These are phyloP conservation scores for Russula emetica DNA, from an alignment of 768 basidiomycete genomes.

Conservation along the genomic window DNA sequence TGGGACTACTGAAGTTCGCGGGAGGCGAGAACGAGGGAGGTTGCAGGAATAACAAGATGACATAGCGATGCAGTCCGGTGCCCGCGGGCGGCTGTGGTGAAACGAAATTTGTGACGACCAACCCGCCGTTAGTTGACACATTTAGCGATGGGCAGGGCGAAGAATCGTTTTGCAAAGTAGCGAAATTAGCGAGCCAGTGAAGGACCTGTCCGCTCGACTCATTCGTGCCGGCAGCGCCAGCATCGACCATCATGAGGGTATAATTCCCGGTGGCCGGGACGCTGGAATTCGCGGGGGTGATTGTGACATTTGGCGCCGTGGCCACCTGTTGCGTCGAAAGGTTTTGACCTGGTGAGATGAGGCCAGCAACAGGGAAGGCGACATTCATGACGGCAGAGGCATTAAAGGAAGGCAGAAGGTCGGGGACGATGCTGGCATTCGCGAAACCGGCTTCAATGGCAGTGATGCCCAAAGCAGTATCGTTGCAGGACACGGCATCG, in stretches of 20 bases:
- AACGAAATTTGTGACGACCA: slow-evolving; percentile 58
- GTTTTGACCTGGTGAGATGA: slow-evolving; percentile 53
- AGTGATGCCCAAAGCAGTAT: slow-evolving; percentile 45
- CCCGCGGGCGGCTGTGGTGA: slow-evolving; percentile 69
- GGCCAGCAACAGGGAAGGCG: slow-evolving; percentile 47
- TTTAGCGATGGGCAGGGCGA: slow-evolving; percentile 5
- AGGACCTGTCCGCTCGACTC: slow-evolving; percentile 58
- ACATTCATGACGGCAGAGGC: slow-evolving; percentile 56
- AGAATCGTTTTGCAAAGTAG: slow-evolving; percentile 37
- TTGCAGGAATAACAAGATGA: slow-evolving; percentile 60
- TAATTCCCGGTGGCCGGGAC: slow-evolving; percentile 46
- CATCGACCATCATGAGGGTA: slow-evolving; percentile 74
- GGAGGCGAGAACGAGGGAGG: slow-evolving; percentile 60
- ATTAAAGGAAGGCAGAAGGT: slow-evolving; percentile 52
- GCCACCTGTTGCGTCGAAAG: slow-evolving; percentile 53
- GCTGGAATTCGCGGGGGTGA: slow-evolving; percentile 49
- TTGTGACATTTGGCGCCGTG: slow-evolving; percentile 48
- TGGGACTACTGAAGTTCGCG: slow-evolving; percentile 46
- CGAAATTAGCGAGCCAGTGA: slow-evolving; percentile 78
- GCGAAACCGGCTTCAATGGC: slow-evolving; percentile 66
- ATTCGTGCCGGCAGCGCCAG: slow-evolving; percentile 59
- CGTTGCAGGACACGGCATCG: too few species aligned
- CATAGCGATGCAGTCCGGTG: slow-evolving; percentile 74
- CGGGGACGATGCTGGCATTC: slow-evolving; percentile 59
- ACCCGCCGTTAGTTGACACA: slow-evolving; percentile 43